Evolutionary conservation across 2,329 filamentous ascomycete species (phyloP).

Genomic region (Salinomyces thailandicus): DNA sequence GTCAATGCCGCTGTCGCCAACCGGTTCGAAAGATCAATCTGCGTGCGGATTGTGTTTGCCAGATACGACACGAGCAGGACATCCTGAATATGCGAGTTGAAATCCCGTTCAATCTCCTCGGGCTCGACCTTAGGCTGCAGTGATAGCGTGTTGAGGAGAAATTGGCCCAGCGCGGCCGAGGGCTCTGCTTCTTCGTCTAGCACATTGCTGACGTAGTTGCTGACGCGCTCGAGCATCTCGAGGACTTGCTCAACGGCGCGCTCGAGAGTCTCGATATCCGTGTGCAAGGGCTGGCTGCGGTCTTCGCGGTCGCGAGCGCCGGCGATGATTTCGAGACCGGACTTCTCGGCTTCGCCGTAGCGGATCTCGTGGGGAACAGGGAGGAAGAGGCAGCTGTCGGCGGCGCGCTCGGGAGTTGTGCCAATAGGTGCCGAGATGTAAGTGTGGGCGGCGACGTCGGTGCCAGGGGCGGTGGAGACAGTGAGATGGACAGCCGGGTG

Average conservation of each 20-base stretch:
- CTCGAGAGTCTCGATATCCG: conserved; percentile 84
- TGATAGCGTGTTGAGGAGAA: conserved; percentile 84
- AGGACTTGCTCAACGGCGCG: conserved; percentile 78
- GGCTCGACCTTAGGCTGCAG: conserved; percentile 90
- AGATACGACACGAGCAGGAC: conserved; percentile 97
- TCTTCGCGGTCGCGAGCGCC: conserved; percentile 70
- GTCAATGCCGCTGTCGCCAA: conserved; percentile 57
- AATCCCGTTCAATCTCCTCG: conserved; percentile 86
- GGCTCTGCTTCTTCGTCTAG: conserved; percentile 87
- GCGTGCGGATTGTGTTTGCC: conserved; percentile 95
- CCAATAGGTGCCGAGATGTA: conserved; percentile 95
- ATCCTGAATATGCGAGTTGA: conserved; percentile 99
- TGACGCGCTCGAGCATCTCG: conserved; percentile 80
- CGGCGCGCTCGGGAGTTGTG: conserved; percentile 85
- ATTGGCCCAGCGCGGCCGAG: conserved; percentile 85
- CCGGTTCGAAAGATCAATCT: conserved; percentile 95
- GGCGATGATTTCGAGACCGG: conserved; percentile 71
- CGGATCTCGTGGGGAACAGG: conserved; percentile 91
- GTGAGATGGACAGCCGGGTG: conserved; percentile 97
- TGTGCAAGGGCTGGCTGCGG: conserved; percentile 61
- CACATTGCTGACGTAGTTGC: conserved; percentile 84
- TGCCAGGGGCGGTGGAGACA: conserved; percentile 77
- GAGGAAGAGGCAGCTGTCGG: conserved; percentile 94
- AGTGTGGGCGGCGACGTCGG: conserved; percentile 79
- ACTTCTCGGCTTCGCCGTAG: conserved; percentile 70